Evolutionary conservation across 164 flowering plant genomes (phyloP).

Genomic region (Hamamelis virginiana): DNA sequence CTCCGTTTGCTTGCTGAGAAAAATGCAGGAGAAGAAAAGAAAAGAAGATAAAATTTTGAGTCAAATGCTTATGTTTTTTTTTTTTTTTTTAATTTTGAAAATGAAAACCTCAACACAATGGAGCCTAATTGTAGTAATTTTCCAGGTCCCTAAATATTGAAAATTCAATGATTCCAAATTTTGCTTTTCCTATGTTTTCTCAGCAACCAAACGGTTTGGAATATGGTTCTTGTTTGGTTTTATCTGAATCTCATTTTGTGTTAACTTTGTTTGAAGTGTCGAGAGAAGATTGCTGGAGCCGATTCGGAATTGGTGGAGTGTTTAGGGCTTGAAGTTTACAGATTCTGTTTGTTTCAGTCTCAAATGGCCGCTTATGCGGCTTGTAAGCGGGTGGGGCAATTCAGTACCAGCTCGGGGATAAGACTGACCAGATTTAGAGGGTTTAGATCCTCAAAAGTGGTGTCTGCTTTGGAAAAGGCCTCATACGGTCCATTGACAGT

Average conservation of each 20-base stretch:
- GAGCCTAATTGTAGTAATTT: no score
- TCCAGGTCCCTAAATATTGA: background rate
- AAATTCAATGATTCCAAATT: background rate
- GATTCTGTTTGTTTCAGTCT: conserved; percentile 1
- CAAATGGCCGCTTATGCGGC: conserved; percentile 34
- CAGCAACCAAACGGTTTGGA: background rate
- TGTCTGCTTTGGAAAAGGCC: background rate
- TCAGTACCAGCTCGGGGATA: conserved; percentile 26
- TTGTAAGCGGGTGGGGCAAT: conserved; percentile 35
- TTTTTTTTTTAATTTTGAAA: no score
- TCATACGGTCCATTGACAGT: background rate
- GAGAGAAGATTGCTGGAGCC: background rate
- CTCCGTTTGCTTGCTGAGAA: no score
- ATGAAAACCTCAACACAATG: no score
- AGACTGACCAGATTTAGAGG: conserved; percentile 19
- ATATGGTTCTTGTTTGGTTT: background rate
- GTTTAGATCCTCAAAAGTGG: conserved; percentile 11
- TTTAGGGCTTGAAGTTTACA: background rate
- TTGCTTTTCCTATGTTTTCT: background rate
- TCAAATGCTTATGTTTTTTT: no score
- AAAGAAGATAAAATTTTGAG: no score
- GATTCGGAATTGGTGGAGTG: conserved; percentile 1
- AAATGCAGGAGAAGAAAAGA: no score
- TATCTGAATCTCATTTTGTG: background rate
- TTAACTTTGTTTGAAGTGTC: background rate